These are phyloP conservation scores for Arachis hypogaea DNA, from an alignment of 306 rosid genomes.

Conservation along the genomic window DNA sequence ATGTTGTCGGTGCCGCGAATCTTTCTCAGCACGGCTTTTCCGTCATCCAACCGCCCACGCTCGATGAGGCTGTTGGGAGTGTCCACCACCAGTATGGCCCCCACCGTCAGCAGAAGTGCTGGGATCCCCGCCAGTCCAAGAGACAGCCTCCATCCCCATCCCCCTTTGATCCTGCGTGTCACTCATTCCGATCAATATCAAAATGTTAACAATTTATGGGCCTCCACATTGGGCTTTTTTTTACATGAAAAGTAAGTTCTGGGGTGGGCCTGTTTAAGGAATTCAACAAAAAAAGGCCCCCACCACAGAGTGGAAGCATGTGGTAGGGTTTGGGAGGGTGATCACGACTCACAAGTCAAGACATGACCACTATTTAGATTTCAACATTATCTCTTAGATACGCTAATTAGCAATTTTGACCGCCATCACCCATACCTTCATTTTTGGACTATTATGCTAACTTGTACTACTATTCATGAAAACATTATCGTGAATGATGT, in stretches of 20 bases:
- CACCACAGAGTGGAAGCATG: not conserved
- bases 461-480: not conserved
- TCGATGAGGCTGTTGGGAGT: conserved; percentile 93
- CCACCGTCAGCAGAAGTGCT: conserved; percentile 70
- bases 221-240: not conserved
- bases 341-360: conserved; percentile 13
- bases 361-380: not conserved
- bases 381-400: conserved; percentile 1
- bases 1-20: conserved; percentile 78
- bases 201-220: too few species aligned
- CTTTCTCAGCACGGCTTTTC: conserved; percentile 66
- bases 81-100: conserved; percentile 79
- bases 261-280: too few species aligned
- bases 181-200: too few species aligned
- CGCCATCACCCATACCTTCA: conserved; percentile 4
- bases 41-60: conserved; percentile 80
- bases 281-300: not conserved
- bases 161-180: conserved; percentile 64
- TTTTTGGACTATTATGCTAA: not conserved
- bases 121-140: conserved; percentile 90
- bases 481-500: not conserved
- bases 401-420: conserved; percentile 34
- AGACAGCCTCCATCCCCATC: conserved; percentile 99
- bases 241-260: too few species aligned
- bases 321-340: conserved; percentile 9